Percentiles rank a stretch among this genome's conserved stretches.
These are phyloP conservation scores for Phytopythium chamaehyphon DNA, from an alignment of 352 stramenopile genomes.

Conservation along the genomic window DNA sequence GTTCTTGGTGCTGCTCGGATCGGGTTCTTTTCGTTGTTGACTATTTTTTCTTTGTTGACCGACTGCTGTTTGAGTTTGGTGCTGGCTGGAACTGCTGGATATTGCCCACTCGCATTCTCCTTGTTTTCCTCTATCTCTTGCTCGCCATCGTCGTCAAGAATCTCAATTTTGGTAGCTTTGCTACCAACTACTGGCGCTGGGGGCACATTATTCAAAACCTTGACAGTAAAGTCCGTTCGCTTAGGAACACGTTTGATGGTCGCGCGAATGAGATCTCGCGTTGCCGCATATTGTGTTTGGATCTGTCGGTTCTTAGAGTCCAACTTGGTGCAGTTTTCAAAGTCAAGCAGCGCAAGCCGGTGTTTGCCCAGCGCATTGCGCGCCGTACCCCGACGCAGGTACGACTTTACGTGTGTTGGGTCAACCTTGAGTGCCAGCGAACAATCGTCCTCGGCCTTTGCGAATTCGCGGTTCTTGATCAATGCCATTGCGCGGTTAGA, in stretches of 20 bases:
- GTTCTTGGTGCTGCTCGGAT: neutral
- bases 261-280: slow-evolving; percentile 56
- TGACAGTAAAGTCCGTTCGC: slow-evolving; percentile 39
- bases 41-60: neutral
- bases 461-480: slow-evolving; percentile 84
- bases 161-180: slow-evolving; percentile 1
- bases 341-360: slow-evolving; percentile 77
- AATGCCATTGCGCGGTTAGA: slow-evolving; percentile 91
- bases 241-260: slow-evolving; percentile 67
- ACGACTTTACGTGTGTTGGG: slow-evolving; percentile 81
- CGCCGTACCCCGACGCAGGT: slow-evolving; percentile 75
- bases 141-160: slow-evolving; percentile 2
- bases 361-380: slow-evolving; percentile 86
- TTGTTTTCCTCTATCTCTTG: slow-evolving; percentile 20
- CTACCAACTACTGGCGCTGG: neutral
- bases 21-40: neutral
- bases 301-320: slow-evolving; percentile 79
- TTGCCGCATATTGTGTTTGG: slow-evolving; percentile 47
- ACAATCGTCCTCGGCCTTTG: slow-evolving; percentile 89
- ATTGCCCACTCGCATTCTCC: slow-evolving; percentile 13
- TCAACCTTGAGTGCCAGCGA: slow-evolving; percentile 79
- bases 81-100: neutral
- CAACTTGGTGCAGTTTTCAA: slow-evolving; percentile 48
- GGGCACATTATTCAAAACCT: slow-evolving; percentile 25
- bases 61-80: neutral